Percentiles rank a stretch among this genome's conserved stretches.
These are phyloP conservation scores for Pythium myriotylum DNA, from an alignment of 352 stramenopile species.

Conservation along the genomic window DNA sequence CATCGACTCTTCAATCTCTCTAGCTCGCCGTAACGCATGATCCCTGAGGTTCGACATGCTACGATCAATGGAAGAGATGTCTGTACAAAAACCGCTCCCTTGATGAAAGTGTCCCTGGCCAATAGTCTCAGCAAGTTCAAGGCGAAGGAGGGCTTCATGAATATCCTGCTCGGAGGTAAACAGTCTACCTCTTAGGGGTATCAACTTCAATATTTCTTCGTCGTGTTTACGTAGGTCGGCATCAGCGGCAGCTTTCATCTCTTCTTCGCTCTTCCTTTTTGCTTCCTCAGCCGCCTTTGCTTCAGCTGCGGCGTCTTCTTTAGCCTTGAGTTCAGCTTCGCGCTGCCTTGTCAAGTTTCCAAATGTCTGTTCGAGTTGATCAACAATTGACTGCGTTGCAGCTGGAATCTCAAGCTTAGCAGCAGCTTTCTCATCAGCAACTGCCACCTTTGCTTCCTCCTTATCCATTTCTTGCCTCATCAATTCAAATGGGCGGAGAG, in stretches of 20 bases:
- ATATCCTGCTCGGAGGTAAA: slow-evolving; percentile 47
- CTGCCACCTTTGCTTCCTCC: slow-evolving; percentile 17
- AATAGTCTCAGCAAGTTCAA: slow-evolving; percentile 36
- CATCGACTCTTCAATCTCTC: slow-evolving; percentile 39
- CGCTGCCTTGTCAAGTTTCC: slow-evolving; percentile 5
- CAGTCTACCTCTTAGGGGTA: slow-evolving; percentile 50
- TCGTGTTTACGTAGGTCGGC: slow-evolving; percentile 35
- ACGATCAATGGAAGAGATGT: not conserved
- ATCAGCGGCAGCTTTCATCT: slow-evolving; percentile 40
- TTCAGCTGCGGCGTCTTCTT: slow-evolving; percentile 24
- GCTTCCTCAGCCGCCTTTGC: slow-evolving; percentile 42
- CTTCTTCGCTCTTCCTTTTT: slow-evolving; percentile 42
- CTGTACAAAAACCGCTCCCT: too few species aligned
- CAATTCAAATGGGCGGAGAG: slow-evolving; percentile 54
- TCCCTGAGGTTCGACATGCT: slow-evolving; percentile 30
- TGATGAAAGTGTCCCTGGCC: not conserved
- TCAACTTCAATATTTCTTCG: slow-evolving; percentile 45
- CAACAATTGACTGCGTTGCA: slow-evolving; percentile 19
- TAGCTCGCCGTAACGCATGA: slow-evolving; percentile 26
- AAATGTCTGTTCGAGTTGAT: slow-evolving; percentile 23
- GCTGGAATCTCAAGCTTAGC: slow-evolving; percentile 9
- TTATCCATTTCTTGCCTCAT: slow-evolving; percentile 37
- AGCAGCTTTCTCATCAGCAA: slow-evolving; percentile 2
- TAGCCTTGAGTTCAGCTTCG: slow-evolving; percentile 22
- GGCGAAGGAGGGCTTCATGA: slow-evolving; percentile 40